Evolutionary conservation across 2,329 filamentous ascomycete genomes (phyloP).

Genomic region (Helotiales sp.): DNA sequence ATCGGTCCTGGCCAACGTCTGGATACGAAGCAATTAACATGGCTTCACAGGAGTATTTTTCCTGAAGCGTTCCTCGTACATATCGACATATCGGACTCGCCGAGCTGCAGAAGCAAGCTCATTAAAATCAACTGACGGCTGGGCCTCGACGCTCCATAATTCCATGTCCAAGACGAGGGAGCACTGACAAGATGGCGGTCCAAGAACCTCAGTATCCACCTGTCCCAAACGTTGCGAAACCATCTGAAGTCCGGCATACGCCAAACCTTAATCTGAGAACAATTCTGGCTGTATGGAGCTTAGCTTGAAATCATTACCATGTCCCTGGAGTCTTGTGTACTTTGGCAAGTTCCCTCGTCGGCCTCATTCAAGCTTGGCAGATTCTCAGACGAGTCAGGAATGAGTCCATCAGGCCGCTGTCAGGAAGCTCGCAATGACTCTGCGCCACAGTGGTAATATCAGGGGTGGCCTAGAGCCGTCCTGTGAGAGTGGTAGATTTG

Average conservation of each 20-base stretch:
- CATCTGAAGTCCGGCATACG: conserved; percentile 17
- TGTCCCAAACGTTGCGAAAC: conserved; percentile 8
- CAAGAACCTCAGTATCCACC: neutral
- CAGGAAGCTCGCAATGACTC: neutral
- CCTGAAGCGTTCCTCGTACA: no score
- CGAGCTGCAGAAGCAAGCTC: neutral
- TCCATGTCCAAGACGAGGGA: neutral
- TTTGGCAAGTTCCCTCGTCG: no score
- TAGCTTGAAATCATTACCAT: neutral
- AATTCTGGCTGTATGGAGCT: neutral
- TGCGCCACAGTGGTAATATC: neutral
- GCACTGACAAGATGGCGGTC: neutral
- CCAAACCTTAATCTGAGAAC: conserved; percentile 11
- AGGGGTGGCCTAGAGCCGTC: neutral
- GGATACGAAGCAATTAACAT: no score
- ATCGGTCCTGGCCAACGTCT: no score
- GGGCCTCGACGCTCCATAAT: neutral
- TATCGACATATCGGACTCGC: neutral
- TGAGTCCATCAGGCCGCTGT: neutral
- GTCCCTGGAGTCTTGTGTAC: neutral
- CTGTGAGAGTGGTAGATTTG: neutral
- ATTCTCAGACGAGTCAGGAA: neutral
- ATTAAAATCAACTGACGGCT: neutral
- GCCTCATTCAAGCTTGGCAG: neutral
- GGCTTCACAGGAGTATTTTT: no score